phyloP scores from a whole-genome alignment of 1,284 basidiomycete species.

The Apiotrichum akiyoshidainum region DNA sequence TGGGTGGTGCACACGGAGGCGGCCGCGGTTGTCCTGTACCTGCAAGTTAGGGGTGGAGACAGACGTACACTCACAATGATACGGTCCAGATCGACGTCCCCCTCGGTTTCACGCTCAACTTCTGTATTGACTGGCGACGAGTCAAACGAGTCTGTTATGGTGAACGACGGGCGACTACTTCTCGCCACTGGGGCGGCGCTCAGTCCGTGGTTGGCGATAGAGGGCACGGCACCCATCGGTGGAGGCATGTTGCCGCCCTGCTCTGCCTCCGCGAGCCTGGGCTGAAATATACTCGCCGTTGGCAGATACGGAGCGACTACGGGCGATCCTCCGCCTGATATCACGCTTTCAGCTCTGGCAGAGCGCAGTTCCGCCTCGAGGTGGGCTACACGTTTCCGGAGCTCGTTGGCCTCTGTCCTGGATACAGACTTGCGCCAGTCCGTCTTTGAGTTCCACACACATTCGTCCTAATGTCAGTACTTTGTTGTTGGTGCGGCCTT shows the following conservation, averaged over 20 bases:
- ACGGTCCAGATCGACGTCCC: slow-evolving; percentile 14
- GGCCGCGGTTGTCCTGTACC: slow-evolving; percentile 21
- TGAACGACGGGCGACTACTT: background rate
- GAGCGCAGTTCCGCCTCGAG: slow-evolving; percentile 19
- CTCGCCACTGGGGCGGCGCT: background rate
- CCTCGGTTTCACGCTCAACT: slow-evolving; percentile 1
- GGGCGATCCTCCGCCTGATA: too few relatives aligned
- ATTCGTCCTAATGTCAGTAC: slow-evolving; percentile 28
- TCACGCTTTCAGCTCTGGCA: background rate
- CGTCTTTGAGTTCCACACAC: slow-evolving; percentile 25
- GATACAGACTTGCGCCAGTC: slow-evolving; percentile 35
- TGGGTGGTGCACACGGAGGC: slow-evolving; percentile 20
- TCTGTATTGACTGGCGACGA: background rate
- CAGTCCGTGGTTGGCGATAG: too few relatives aligned
- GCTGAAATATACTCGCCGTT: too few relatives aligned
- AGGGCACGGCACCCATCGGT: too few relatives aligned
- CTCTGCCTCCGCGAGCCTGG: too few relatives aligned
- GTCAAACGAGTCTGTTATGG: background rate
- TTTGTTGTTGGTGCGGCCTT: background rate
- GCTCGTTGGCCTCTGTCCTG: slow-evolving; percentile 28
- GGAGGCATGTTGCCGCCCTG: too few relatives aligned
- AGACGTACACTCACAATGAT: slow-evolving; percentile 9
- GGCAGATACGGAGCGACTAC: too few relatives aligned
- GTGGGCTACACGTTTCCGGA: slow-evolving; percentile 28
- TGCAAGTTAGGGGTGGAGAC: background rate